Evolutionary conservation across 345 rosid species (phyloP), one percentile per base, ranked within the genome.

Genomic region (Populus deltoides): DNA sequence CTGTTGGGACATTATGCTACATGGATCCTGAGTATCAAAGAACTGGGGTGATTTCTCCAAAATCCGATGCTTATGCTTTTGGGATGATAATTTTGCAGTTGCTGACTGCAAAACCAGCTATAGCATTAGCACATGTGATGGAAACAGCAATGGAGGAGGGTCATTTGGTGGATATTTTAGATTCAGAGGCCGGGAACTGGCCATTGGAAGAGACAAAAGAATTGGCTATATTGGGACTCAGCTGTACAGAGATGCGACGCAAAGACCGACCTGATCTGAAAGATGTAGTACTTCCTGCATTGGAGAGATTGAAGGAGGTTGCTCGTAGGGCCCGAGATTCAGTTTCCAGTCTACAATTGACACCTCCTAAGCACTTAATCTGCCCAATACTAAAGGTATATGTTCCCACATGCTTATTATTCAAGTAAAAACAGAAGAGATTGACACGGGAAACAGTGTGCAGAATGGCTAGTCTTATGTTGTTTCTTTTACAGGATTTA

Each of bases 21-120:
- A 90, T 93, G 5, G 99, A 95, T 76, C 99, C 99, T 0, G 98
- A 95, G 85, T 93, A 95, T 78, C 98, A 93, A 76, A 79, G 98
- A 81, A 95, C 88, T 0, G 98, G 99, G n/a, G 35, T 80, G 79
- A 74, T 93, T 82, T 90, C 93, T 72, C 87, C 90, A 31, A 88
- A 90, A 71, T 92, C 97, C 1, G 99, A 95, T 71, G 88, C 92
- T 15, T 95, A 95, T 74, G 94, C 99, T 35, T 86, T 90, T 0
- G 99, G 99, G 77, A 86, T 95, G 83, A 86, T 95, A 65, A 84
- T 95, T 78, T 77, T 95, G 49, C 98, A 95, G 84, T 82, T 95
- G 83, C 83, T 93, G 73, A 95, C 98, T 1, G 97, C 88, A 66
- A 90, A 90, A 49, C 94, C 87, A 17, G 96, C 96, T 20, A 90